Conservation (phyloP, 2,329 filamentous ascomycete genomes). For the Nectriaceae sp. region DNA sequence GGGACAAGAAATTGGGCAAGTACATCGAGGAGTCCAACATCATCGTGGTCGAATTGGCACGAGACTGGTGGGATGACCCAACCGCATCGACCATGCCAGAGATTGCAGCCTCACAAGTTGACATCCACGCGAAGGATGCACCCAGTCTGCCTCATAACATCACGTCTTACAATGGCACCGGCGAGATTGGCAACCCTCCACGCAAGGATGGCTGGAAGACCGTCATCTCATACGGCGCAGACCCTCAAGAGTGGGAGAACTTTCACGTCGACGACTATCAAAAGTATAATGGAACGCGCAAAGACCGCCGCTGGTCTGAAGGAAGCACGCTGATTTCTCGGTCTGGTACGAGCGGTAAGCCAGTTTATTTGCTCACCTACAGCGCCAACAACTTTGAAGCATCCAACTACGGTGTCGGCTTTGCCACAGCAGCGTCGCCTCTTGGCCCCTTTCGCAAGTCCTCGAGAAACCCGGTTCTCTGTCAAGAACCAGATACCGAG, state of each 20-base stretch:
- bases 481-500: too few species aligned
- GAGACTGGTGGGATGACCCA: conserved; percentile 38
- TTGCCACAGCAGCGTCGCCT: too few species aligned
- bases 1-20: conserved; percentile 34
- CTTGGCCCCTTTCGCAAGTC: too few species aligned
- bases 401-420: too few species aligned
- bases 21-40: conserved; percentile 41
- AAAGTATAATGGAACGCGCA: conserved; percentile 35
- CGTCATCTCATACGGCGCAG: conserved; percentile 37
- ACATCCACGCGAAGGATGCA: conserved; percentile 30
- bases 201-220: conserved; percentile 40
- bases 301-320: conserved; percentile 39
- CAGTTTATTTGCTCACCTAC: too few species aligned
- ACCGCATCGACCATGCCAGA: conserved; percentile 35
- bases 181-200: conserved; percentile 33
- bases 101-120: conserved; percentile 30
- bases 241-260: conserved; percentile 39
- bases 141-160: conserved; percentile 31
- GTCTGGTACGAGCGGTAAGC: conserved; percentile 19
- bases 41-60: conserved; percentile 37
- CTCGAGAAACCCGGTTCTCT: too few species aligned
- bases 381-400: too few species aligned
- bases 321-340: conserved; percentile 35
- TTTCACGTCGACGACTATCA: conserved; percentile 37
- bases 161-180: conserved; percentile 36